Conservation (phyloP, 805 yeast genomes). For the Candida easanensis region DNA sequence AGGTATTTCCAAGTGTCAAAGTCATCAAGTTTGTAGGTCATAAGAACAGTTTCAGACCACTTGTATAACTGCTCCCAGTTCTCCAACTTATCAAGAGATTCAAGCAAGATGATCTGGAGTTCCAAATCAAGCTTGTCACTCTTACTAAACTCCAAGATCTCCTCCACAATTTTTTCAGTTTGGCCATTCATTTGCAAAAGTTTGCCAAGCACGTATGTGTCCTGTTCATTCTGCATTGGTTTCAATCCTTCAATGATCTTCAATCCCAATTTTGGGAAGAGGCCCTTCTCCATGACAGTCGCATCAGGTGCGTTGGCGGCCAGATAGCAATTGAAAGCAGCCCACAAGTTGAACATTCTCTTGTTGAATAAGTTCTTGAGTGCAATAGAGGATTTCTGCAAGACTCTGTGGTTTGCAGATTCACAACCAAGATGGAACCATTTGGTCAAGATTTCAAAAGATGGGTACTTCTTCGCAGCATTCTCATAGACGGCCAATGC, state of each 20-base stretch:
- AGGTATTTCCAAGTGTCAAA: conserved; percentile 69
- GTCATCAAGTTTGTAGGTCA: conserved; percentile 59
- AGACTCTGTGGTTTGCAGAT: conserved; percentile 43
- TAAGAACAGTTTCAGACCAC: conserved; percentile 40
- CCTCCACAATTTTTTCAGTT: conserved; percentile 29
- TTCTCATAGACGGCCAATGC: conserved; percentile 52
- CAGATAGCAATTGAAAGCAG: conserved; percentile 51
- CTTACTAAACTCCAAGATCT: conserved; percentile 31
- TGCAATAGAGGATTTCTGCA: conserved; percentile 54
- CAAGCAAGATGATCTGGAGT: conserved; percentile 52
- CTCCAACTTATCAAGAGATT: conserved; percentile 40
- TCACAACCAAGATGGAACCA: conserved; percentile 60
- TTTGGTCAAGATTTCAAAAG: conserved; percentile 40
- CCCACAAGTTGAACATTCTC: conserved; percentile 46
- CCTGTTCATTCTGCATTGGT: conserved; percentile 61
- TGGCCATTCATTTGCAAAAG: conserved; percentile 41
- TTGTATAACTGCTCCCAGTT: conserved; percentile 44
- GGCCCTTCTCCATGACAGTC: conserved; percentile 41
- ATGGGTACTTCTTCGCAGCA: conserved; percentile 56
- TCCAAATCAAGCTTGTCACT: conserved; percentile 52
- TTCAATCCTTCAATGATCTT: conserved; percentile 50
- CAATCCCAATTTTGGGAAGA: conserved; percentile 61
- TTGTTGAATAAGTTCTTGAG: conserved; percentile 35
- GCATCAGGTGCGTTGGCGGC: conserved; percentile 34
- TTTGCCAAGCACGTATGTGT: conserved; percentile 55